Evolutionary conservation across 257 asterid species (phyloP), one percentile per base, ranked within the genome.

Genomic region (Anisodus acutangulus): DNA sequence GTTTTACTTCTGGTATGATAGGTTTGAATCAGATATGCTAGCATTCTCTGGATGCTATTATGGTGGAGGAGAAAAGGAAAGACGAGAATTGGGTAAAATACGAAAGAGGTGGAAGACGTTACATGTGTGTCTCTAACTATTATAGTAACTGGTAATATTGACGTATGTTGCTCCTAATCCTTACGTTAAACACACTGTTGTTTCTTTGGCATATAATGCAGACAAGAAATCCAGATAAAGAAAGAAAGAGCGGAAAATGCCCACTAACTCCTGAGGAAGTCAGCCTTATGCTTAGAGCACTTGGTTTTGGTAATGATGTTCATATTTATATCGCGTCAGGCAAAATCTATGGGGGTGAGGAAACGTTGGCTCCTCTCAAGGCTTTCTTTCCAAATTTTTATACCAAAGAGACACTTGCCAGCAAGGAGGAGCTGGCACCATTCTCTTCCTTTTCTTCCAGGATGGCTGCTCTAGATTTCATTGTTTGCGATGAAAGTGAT

Each of bases 11-110:
- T 54, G 41, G 1, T 78, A 5, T 11, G 53, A 78, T 88, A 93
- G 98, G 90, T 94, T 89, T 84, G 98, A 92, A 83, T 90, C 97
- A 55, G 97, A 94, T 86, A 94, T 94, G 98, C 86, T 94, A 15
- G 98, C 98, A 64, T 94, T 94, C 90, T 92, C 98, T 68, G 92
- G 97, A 71, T 94, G 98, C 88, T 86, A 92, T 68, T 94, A 91
- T 80, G 94, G 95, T 43, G 94, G 97, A 63, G 97, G 97, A 78
- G 90, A 83, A 39, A 89, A 88, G 82, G 97, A 92, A 86, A 87
- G 58, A 16, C 81, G 78, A 39, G 94, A 89, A 58, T 85, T 94
- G 9, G 89, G 93, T 7, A 68, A 85, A 19, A 87, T 92, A 86
- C 89, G 98, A 78, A 91, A 86, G 91, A 86, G 94, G 85, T 94